Evolutionary conservation across 176 grass and related monocot species (phyloP), one percentile per base, ranked within the genome.

Genomic region (Oryza glaberrima): DNA sequence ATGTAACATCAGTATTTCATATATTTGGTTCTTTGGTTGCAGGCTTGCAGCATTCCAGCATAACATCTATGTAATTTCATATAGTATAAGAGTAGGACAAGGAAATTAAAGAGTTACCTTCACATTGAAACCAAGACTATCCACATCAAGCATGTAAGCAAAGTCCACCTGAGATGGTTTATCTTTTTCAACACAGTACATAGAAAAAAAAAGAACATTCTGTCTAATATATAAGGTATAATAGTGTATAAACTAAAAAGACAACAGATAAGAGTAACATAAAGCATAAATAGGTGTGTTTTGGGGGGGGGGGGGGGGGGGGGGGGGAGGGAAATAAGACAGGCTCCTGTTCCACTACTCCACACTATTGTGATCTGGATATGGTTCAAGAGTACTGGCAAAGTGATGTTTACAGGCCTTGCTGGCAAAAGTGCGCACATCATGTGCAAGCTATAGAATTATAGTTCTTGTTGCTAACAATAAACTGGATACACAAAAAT

Each of bases 81-180:
- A 3, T 52, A 65, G 22, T 80, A 84, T 15, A 54, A 54, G 72
- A 36, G 70, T 47, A 81, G 75, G 36, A 48, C 32, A 83, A n/a
- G 13, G 28, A 25, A 2, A 82, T 74, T 70, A 49, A 47, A 36
- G 73, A 77, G 56, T 32, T 66, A 98, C 96, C 96, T 98, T 98
- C 67, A 98, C 93, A 77, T 95, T 90, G 89, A 98, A 89, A 84
- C 96, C 96, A 66, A 98, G 87, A 38, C 93, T 95, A 83, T 98
- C 96, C 60, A 95, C 73, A 86, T 95, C 96, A 28, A 95, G 74
- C 88, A 98, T 98, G 51, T 92, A 85, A 35, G 96, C 93, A 86
- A 88, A 94, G 81, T 98, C 96, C 85, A 98, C 91, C 96, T 98
- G 90, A 81, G 83, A 83, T 69, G 63, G 47, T 67, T 67, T 75